phyloP scores from a whole-genome alignment of 148 eudicot genomes.

The Fagopyrum esculentum region DNA sequence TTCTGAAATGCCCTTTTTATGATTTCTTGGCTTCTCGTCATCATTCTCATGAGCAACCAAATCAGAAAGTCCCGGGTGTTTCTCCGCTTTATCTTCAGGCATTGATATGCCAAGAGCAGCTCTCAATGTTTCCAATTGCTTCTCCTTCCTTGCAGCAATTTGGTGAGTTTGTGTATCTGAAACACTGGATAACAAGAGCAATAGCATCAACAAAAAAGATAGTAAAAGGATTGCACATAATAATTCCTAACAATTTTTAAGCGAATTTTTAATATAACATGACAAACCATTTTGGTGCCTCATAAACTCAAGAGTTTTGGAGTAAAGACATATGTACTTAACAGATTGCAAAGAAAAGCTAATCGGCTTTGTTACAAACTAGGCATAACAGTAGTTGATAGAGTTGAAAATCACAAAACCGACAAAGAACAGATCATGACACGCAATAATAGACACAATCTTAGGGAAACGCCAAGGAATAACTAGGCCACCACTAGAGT shows the following conservation, averaged over 20 bases:
- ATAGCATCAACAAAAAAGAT: background rate
- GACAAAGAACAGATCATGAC: no score
- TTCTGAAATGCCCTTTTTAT: constrained; percentile 14
- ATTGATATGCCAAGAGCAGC: constrained; percentile 64
- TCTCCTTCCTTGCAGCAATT: constrained; percentile 89
- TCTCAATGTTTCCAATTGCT: constrained; percentile 78
- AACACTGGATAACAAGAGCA: constrained; percentile 31
- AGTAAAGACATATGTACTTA: background rate
- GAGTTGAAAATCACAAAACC: no score
- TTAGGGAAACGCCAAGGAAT: no score
- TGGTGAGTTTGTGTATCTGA: constrained; percentile 97
- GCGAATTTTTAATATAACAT: background rate
- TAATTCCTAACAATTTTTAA: background rate
- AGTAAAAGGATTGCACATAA: background rate
- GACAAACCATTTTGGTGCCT: background rate
- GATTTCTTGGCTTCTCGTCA: constrained; percentile 19
- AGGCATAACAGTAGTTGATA: no score
- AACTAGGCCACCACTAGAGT: no score
- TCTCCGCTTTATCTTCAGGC: constrained; percentile 30
- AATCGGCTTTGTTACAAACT: background rate
- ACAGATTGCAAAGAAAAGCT: background rate
- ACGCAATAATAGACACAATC: no score
- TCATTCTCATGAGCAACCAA: constrained; percentile 26
- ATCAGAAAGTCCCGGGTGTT: constrained; percentile 21
- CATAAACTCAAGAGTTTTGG: background rate